These are phyloP conservation scores for Zygotorulaspora chibaensis DNA, from an alignment of 805 yeast species.

Conservation along the genomic window DNA sequence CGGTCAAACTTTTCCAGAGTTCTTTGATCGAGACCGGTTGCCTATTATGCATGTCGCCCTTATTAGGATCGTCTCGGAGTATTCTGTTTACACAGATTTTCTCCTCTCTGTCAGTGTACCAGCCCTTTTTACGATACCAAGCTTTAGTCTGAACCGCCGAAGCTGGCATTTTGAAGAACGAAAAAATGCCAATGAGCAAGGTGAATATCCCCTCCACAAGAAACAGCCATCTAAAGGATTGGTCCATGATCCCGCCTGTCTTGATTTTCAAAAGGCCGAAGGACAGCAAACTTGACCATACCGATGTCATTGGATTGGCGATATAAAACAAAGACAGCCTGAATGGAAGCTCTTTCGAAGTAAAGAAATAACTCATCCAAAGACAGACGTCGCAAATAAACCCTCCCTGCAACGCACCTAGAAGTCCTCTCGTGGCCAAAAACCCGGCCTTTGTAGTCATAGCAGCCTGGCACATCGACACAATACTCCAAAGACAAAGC, in stretches of 20 bases:
- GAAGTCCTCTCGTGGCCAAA: slow-evolving; percentile 44
- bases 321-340: slow-evolving; percentile 61
- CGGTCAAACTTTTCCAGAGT: slow-evolving; percentile 41
- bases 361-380: slow-evolving; percentile 68
- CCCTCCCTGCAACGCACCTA: slow-evolving; percentile 64
- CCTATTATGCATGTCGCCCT: slow-evolving; percentile 64
- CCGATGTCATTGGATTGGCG: slow-evolving; percentile 46
- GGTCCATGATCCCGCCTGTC: slow-evolving; percentile 41
- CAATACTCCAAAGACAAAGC: slow-evolving; percentile 52
- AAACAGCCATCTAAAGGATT: slow-evolving; percentile 62
- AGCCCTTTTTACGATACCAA: slow-evolving; percentile 48
- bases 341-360: slow-evolving; percentile 52
- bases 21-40: slow-evolving; percentile 44
- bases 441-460: slow-evolving; percentile 42
- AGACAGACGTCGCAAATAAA: slow-evolving; percentile 59
- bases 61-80: slow-evolving; percentile 61
- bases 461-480: slow-evolving; percentile 49
- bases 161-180: slow-evolving; percentile 52
- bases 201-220: slow-evolving; percentile 62
- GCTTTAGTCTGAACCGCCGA: slow-evolving; percentile 51
- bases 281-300: slow-evolving; percentile 46
- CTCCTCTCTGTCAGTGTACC: slow-evolving; percentile 52
- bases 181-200: slow-evolving; percentile 45
- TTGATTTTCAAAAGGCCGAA: slow-evolving; percentile 52
- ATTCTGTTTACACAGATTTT: slow-evolving; percentile 56